Percentiles rank a stretch among this genome's conserved stretches.
Conservation (phyloP, 345 rosid species). For the Syzygium grande region DNA sequence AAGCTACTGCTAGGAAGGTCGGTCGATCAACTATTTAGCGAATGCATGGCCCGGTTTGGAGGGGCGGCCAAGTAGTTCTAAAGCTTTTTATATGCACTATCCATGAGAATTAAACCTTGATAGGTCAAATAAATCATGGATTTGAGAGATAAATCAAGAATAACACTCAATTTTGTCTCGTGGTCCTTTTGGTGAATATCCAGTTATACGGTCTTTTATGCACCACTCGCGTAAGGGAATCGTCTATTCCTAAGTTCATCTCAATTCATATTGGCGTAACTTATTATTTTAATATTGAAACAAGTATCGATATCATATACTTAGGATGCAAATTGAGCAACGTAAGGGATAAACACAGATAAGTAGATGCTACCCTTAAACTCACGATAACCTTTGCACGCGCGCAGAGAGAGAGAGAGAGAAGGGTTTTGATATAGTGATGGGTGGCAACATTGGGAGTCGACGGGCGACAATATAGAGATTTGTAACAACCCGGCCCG, state of each 20-base stretch:
- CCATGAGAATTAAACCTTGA: neutral
- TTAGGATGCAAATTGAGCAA: neutral
- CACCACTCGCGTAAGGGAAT: neutral
- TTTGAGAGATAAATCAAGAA: neutral
- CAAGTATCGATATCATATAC: neutral
- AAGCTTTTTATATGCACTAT: neutral
- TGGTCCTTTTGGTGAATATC: too few relatives aligned
- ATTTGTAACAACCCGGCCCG: neutral
- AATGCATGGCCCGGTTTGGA: slow-evolving; percentile 54
- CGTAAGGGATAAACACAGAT: neutral
- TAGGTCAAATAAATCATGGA: neutral
- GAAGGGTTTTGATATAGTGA: neutral
- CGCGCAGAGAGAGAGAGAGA: neutral
- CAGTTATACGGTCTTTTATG: too few relatives aligned
- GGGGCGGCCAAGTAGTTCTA: neutral
- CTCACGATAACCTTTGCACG: neutral
- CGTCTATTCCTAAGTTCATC: neutral
- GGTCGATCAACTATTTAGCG: slow-evolving; percentile 53
- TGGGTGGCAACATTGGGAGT: neutral
- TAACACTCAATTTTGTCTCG: too few relatives aligned
- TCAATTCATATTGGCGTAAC: neutral
- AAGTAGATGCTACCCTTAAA: neutral
- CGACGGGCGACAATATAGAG: neutral
- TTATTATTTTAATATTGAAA: neutral
- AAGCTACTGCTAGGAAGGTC: slow-evolving; percentile 47